These are phyloP conservation scores for Echites panduratus DNA, from an alignment of 257 asterid genomes.

Conservation along the genomic window DNA sequence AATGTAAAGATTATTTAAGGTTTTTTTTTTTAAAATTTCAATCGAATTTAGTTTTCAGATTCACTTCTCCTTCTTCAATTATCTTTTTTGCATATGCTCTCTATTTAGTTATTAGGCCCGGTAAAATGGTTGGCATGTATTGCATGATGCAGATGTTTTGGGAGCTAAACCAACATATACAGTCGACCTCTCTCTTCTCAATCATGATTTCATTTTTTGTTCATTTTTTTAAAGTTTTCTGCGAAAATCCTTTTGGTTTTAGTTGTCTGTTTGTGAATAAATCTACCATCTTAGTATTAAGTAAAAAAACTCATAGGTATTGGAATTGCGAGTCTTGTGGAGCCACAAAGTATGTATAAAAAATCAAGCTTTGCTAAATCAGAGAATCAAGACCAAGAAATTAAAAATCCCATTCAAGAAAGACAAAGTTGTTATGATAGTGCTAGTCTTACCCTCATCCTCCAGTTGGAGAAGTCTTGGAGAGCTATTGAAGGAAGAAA, in stretches of 20 bases:
- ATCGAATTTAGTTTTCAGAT: no score
- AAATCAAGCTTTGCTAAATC: constrained; percentile 3
- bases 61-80: no score
- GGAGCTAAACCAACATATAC: constrained; percentile 87
- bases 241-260: constrained; percentile 81
- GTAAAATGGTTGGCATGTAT: constrained; percentile 76
- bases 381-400: constrained; percentile 6
- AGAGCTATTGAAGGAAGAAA: constrained; percentile 15
- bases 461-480: constrained; percentile 14
- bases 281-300: constrained; percentile 29
- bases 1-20: no score
- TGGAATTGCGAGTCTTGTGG: constrained; percentile 53
- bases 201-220: constrained; percentile 64
- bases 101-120: no score
- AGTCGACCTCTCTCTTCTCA: constrained; percentile 65
- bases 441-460: constrained; percentile 16
- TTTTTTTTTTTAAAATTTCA: no score
- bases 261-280: constrained; percentile 68
- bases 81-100: no score
- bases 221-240: constrained; percentile 76
- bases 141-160: constrained; percentile 75
- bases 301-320: constrained; percentile 27
- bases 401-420: background rate
- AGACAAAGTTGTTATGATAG: background rate
- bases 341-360: constrained; percentile 27